Evolutionary conservation across 306 rosid species (phyloP), one percentile per base, ranked within the genome.

Genomic region (Ochetophila trinervis): DNA sequence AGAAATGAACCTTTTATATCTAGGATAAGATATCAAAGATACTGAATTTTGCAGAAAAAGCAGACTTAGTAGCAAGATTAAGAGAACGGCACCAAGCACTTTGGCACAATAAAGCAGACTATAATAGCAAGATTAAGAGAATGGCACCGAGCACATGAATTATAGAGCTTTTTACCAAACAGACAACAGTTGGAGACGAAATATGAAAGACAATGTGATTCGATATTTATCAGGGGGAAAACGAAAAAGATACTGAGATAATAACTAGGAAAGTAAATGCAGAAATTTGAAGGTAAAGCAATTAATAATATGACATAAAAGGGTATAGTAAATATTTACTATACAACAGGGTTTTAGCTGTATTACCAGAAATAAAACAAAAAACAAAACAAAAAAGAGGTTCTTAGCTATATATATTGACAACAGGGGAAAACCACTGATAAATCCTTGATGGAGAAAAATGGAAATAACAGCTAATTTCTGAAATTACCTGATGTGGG

Each of bases 401-500:
- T n/a, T n/a, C n/a, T n/a, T n/a, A n/a, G n/a, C n/a, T n/a, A n/a
- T n/a, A n/a, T n/a, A n/a, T n/a, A n/a, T n/a, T n/a, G n/a, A 37
- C 8, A 40, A 12, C 45, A 40, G 8, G 45, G 45, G 45, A 8
- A 67, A 55, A 55, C 23, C 22, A 20, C 22, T 8, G 56, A 20
- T 52, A 52, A 42, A 19, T 49, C 47, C 24, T 21, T 10, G 47
- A 30, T 49, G 30, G 34, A 65, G 50, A 49, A 8, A 30, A 18
- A 11, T 52, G 14, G 11, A 40, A 18, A 7, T 20, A 9, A 2
- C 19, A 44, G 55, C 53, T 53, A 42, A 63, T 54, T 60, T 48
- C 70, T 40, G 60, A 55, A 5, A 24, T 30, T 47, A 61, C 68
- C 61, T 11, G 60, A 40, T 8, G 66, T 45, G 71, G 67, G 74